A percentile compares a stretch with the other conserved stretches of the same genome.
These are phyloP conservation scores for Striga asiatica DNA, from an alignment of 257 asterid species.

Conservation along the genomic window DNA sequence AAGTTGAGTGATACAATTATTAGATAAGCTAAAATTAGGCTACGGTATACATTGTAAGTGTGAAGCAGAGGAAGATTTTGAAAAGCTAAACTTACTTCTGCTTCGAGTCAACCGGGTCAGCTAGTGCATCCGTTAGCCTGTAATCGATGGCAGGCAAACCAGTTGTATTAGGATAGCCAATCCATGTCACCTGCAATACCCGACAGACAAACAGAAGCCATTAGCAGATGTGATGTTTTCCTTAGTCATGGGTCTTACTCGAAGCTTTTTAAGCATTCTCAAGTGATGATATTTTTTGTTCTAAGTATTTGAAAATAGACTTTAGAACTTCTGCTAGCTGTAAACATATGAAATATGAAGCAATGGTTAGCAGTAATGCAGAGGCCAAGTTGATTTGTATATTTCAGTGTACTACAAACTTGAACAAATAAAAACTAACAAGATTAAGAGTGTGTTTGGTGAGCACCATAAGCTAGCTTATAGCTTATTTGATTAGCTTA, in stretches of 20 bases:
- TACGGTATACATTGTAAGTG: background rate
- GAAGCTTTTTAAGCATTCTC: background rate
- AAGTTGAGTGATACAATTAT: conserved; percentile 4
- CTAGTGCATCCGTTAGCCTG: conserved; percentile 85
- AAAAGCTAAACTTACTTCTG: conserved; percentile 46
- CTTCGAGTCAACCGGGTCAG: conserved; percentile 71
- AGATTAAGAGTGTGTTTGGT: no score
- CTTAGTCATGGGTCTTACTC: conserved; percentile 1
- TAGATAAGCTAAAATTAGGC: conserved; percentile 12
- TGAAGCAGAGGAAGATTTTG: background rate
- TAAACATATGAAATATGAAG: background rate
- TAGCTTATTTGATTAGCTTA: no score
- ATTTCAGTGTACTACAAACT: background rate
- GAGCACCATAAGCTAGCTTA: no score
- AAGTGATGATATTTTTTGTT: conserved; percentile 4
- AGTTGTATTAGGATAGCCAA: conserved; percentile 98
- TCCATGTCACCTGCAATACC: conserved; percentile 88
- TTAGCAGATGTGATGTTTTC: conserved; percentile 2
- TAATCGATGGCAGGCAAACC: conserved; percentile 95
- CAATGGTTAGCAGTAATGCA: background rate
- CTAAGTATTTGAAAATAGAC: background rate
- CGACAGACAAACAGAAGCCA: conserved; percentile 12
- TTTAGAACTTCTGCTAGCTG: background rate
- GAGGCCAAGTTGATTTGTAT: background rate
- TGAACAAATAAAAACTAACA: background rate